phyloP scores from a whole-genome alignment of 2,329 filamentous ascomycete species.

The Biscogniauxia marginata region DNA sequence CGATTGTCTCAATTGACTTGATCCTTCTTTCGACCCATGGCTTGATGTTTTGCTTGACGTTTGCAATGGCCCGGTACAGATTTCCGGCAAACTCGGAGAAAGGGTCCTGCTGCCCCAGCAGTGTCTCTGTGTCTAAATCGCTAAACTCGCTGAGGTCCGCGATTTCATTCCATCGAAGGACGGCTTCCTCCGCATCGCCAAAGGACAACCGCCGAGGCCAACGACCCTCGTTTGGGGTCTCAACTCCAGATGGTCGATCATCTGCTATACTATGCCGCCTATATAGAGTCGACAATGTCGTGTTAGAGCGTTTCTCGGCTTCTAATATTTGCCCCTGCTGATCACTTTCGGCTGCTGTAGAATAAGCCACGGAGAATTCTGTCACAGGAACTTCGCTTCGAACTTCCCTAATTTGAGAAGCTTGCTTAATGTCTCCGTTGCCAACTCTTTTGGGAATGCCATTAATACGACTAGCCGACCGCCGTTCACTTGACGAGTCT shows the following conservation, averaged over 20 bases:
- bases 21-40: conserved; percentile 64
- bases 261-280: conserved; percentile 60
- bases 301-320: conserved; percentile 45
- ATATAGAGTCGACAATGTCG: conserved; percentile 50
- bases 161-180: conserved; percentile 64
- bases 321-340: conserved; percentile 53
- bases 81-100: conserved; percentile 54
- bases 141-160: conserved; percentile 40
- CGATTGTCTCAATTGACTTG: conserved; percentile 54
- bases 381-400: conserved; percentile 34
- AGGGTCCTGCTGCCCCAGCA: conserved; percentile 14
- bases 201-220: conserved; percentile 76
- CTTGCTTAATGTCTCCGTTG: conserved; percentile 22
- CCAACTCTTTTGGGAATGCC: conserved; percentile 13
- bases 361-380: conserved; percentile 57
- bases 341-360: conserved; percentile 58
- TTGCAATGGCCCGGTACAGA: conserved; percentile 52
- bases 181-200: conserved; percentile 70
- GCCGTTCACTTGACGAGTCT: conserved; percentile 11
- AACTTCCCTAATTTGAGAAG: conserved; percentile 17
- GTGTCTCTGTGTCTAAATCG: conserved; percentile 26
- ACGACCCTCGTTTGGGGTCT: conserved; percentile 52
- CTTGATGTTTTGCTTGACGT: conserved; percentile 51
- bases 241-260: conserved; percentile 30
- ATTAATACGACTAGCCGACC: conserved; percentile 12